Evolutionary conservation across 1,139 yeast genomes (phyloP).

Genomic region (Geotrichum australiense): DNA sequence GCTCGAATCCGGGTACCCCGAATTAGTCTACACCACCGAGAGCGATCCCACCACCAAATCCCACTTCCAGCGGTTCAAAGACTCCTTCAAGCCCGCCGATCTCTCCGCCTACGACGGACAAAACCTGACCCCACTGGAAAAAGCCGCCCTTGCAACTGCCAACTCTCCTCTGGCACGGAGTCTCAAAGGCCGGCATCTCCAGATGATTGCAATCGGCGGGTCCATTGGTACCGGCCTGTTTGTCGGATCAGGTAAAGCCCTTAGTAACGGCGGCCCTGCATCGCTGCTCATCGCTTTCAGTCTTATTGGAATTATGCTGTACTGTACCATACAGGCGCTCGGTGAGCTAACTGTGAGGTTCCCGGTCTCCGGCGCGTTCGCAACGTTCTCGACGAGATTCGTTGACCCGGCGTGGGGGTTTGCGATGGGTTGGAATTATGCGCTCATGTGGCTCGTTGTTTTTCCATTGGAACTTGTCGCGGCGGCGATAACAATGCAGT

Average conservation of each 20-base stretch:
- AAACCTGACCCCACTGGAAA: constrained; percentile 43
- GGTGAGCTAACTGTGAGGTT: constrained; percentile 71
- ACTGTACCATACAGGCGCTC: constrained; percentile 63
- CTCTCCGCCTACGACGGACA: constrained; percentile 54
- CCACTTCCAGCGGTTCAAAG: constrained; percentile 41
- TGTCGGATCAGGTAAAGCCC: constrained; percentile 62
- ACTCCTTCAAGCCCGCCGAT: constrained; percentile 53
- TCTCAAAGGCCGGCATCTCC: constrained; percentile 42
- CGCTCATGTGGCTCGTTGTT: constrained; percentile 71
- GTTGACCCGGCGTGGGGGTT: constrained; percentile 75
- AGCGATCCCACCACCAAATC: no score
- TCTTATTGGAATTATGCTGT: constrained; percentile 59
- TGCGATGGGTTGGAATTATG: constrained; percentile 78
- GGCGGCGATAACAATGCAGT: constrained; percentile 63
- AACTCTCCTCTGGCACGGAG: constrained; percentile 34
- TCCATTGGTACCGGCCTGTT: constrained; percentile 68
- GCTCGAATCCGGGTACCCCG: constrained; percentile 30
- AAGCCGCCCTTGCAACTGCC: constrained; percentile 26
- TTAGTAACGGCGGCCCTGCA: constrained; percentile 68
- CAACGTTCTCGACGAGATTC: constrained; percentile 56
- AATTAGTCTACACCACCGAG: background rate
- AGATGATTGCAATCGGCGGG: constrained; percentile 69
- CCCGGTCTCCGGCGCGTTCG: constrained; percentile 68
- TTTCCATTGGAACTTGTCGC: constrained; percentile 76
- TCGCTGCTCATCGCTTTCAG: constrained; percentile 58